phyloP scores from a whole-genome alignment of 345 rosid species.

The Excoecaria cochinchinensis region DNA sequence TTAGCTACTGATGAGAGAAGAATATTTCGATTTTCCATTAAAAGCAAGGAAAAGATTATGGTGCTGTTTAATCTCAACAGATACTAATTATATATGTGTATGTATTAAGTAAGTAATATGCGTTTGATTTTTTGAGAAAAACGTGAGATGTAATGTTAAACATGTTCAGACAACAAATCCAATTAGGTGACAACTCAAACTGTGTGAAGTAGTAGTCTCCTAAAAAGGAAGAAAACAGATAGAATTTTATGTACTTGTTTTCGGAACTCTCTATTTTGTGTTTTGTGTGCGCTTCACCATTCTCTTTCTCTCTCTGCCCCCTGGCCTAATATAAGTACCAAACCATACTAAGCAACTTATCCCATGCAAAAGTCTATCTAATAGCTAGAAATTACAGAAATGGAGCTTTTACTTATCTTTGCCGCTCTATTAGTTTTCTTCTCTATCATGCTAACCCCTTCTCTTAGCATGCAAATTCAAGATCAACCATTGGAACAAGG shows the following conservation, averaged over 20 bases:
- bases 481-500: conserved; percentile 16
- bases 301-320: not conserved
- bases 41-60: conserved; percentile 16
- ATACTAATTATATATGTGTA: too few relatives aligned
- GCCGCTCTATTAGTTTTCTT: conserved; percentile 18
- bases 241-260: conserved; percentile 32
- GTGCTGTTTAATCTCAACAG: conserved; percentile 16
- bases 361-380: not conserved
- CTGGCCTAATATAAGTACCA: not conserved
- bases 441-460: conserved; percentile 8
- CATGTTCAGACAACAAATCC: not conserved
- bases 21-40: not conserved
- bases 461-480: conserved; percentile 14
- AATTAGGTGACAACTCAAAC: conserved; percentile 25
- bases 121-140: not conserved
- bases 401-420: conserved; percentile 25
- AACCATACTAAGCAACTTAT: not conserved
- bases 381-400: not conserved
- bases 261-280: conserved; percentile 64
- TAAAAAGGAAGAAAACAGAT: conserved; percentile 23
- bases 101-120: not conserved
- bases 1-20: not conserved
- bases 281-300: conserved; percentile 36
- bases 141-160: not conserved
- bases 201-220: conserved; percentile 24